These are phyloP conservation scores for Hirschfeldia incana DNA, from an alignment of 345 rosid genomes.

Conservation along the genomic window DNA sequence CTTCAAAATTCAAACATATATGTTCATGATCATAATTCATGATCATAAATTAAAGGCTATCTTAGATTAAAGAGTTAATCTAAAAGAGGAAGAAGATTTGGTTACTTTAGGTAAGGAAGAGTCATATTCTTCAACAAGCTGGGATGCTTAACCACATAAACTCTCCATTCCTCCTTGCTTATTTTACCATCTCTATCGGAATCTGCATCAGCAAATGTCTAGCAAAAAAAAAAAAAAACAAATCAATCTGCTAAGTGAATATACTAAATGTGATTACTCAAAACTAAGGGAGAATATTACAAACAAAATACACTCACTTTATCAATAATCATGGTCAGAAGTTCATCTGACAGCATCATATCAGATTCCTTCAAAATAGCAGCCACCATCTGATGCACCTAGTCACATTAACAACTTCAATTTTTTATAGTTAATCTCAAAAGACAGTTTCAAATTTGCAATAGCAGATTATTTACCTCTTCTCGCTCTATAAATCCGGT, in stretches of 20 bases:
- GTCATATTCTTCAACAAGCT: slow-evolving; percentile 60
- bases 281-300: background rate
- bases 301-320: slow-evolving; percentile 42
- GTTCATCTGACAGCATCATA: slow-evolving; percentile 54
- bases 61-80: background rate
- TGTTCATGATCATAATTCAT: slow-evolving; percentile 1
- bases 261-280: background rate
- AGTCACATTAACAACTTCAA: slow-evolving; percentile 17
- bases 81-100: background rate
- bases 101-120: slow-evolving; percentile 43
- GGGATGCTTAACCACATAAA: slow-evolving; percentile 56
- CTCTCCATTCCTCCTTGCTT: slow-evolving; percentile 65
- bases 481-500: slow-evolving; percentile 82
- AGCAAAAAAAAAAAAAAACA: slow-evolving; percentile 7
- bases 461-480: slow-evolving; percentile 57
- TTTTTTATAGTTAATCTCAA: background rate
- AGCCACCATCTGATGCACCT: slow-evolving; percentile 88
- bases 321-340: slow-evolving; percentile 68
- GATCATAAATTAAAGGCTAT: background rate
- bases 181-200: slow-evolving; percentile 68
- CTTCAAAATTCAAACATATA: slow-evolving; percentile 41
- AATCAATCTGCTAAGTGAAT: background rate
- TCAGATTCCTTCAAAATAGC: slow-evolving; percentile 31
- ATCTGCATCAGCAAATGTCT: slow-evolving; percentile 86
- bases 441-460: background rate